phyloP scores from a whole-genome alignment of 768 basidiomycete species.

The Amanita rubescens region DNA sequence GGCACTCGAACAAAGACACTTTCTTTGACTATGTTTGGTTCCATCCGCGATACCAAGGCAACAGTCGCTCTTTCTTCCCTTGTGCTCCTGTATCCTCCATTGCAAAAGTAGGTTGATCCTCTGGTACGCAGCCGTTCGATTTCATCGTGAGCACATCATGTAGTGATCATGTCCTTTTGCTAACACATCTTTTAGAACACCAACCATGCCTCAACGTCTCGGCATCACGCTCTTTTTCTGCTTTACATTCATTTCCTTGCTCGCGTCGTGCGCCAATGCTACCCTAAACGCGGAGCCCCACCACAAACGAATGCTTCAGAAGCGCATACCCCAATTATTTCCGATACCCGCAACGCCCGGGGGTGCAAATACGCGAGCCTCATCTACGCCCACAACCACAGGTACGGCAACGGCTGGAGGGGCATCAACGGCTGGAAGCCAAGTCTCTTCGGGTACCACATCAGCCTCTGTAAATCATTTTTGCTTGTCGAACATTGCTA shows the following conservation, averaged over 20 bases:
- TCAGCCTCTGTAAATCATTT: not conserved
- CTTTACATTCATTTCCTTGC: constrained; percentile 45
- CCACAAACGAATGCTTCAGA: constrained; percentile 63
- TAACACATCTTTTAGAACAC: not conserved
- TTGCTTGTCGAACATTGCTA: not conserved
- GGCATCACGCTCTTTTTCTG: constrained; percentile 59
- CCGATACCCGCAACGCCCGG: not conserved
- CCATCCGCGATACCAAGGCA: not conserved
- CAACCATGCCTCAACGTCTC: constrained; percentile 44
- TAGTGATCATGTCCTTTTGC: not conserved
- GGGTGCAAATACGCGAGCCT: constrained; percentile 8
- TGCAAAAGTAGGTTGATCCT: constrained; percentile 2
- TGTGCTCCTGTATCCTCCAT: constrained; percentile 9
- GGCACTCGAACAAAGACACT: not conserved
- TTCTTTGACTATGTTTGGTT: constrained; percentile 7
- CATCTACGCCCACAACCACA: constrained; percentile 1
- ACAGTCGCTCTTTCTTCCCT: constrained; percentile 7
- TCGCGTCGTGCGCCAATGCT: constrained; percentile 40
- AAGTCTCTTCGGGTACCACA: not conserved
- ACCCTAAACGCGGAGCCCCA: constrained; percentile 40
- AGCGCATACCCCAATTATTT: constrained; percentile 38
- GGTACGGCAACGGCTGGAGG: constrained; percentile 11
- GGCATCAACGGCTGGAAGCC: not conserved
- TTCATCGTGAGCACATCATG: not conserved
- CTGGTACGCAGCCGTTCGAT: not conserved